These are phyloP conservation scores for Ilyonectria robusta DNA, from an alignment of 2,329 filamentous ascomycete genomes.

Conservation along the genomic window DNA sequence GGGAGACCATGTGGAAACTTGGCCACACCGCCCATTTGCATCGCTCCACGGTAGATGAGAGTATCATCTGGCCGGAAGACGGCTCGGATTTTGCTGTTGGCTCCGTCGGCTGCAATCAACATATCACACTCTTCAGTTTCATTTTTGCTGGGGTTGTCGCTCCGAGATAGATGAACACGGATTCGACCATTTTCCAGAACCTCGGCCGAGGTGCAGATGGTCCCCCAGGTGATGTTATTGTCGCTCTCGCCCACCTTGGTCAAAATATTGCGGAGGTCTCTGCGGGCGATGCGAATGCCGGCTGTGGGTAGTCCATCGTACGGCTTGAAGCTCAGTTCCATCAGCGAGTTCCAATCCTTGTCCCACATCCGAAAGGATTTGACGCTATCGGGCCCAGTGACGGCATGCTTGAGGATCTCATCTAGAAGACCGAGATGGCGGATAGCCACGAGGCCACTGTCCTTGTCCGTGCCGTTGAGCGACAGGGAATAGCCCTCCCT, in stretches of 20 bases:
- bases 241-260: background rate
- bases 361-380: conserved; percentile 20
- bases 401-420: conserved; percentile 11
- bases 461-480: conserved; percentile 15
- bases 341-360: conserved; percentile 15
- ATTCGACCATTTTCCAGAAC: conserved; percentile 10
- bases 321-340: conserved; percentile 15
- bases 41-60: conserved; percentile 53
- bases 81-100: conserved; percentile 54
- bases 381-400: conserved; percentile 7
- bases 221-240: conserved; percentile 10
- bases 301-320: conserved; percentile 12
- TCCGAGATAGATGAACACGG: conserved; percentile 12
- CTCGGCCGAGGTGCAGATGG: conserved; percentile 18
- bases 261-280: conserved; percentile 6
- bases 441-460: conserved; percentile 18
- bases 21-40: conserved; percentile 53
- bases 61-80: conserved; percentile 53
- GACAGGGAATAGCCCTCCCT: conserved; percentile 18
- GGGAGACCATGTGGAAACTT: conserved; percentile 52
- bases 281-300: conserved; percentile 22
- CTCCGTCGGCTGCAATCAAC: conserved; percentile 39
- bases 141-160: background rate
- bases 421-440: conserved; percentile 14
- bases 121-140: conserved; percentile 50